Base-by-base conservation (phyloP, 2,329 filamentous ascomycete genomes). In the Camillea tinctor region DNA sequence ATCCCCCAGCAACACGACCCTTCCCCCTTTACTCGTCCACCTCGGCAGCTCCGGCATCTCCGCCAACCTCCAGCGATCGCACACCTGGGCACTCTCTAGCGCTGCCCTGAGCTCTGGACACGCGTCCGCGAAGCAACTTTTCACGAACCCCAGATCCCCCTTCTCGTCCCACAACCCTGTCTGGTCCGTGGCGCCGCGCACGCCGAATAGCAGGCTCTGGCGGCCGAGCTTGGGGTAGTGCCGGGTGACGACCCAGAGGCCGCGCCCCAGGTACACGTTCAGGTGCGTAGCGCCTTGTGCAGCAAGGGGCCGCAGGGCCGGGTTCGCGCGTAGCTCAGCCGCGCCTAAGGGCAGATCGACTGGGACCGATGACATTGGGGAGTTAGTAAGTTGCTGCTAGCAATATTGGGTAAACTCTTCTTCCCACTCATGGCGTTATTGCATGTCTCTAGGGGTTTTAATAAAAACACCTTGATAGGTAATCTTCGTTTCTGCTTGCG, bases 151-250 rank as follows among this genome's bases (percentile, higher is more conserved):
- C 20, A 60, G 24, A 13, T 60, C 55, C 0, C 55, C 59, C 19
- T 26, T 57, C 40, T 54, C 52, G 20, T 60, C 59, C 59, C 59
- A 57, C 9, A 60, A 44, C 2, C 22, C 50, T 17, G 23, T 50
- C n/a, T 54, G 55, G n/a, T 57, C 59, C 22, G 59, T 60, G n/a
- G 55, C 55, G 23, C 59, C 59, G 24, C 52, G 53, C 55, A 60
- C 54, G 1, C 59, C 59, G 50, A 60, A 60, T 26, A 60, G 52
- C 20, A 30, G 54, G 1, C 23, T 21, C 11, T 40, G 52, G 19
- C 24, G 19, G 8, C 19, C 7, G 1, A 60, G 55, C 23, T 60
- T 60, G 40, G 7, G 19, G 22, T 50, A 57, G 49, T 48, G 54
- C 13, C 55, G 23, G 51, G 50, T 51, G 22, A 60, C 59, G n/a